These are phyloP conservation scores for Aspergillus sclerotiicarbonarius DNA, from an alignment of 495 filamentous ascomycete genomes.

Conservation along the genomic window DNA sequence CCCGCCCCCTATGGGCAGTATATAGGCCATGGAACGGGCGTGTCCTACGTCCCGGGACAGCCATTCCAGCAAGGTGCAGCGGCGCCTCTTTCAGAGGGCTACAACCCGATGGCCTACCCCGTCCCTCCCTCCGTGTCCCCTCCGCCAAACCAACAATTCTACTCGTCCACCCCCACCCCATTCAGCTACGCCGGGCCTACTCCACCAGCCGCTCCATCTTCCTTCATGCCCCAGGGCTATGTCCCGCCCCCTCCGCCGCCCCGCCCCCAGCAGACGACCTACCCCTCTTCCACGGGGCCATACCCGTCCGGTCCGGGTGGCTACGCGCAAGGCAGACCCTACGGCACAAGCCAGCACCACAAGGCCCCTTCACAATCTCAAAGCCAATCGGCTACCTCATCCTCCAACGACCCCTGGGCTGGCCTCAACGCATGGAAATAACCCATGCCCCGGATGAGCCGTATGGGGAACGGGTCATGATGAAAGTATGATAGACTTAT, in stretches of 20 bases:
- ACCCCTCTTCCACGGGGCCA: constrained; percentile 53
- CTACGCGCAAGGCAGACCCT: constrained; percentile 50
- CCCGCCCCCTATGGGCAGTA: constrained; percentile 45
- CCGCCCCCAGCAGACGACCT: constrained; percentile 73
- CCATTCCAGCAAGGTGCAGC: constrained; percentile 48
- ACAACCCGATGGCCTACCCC: constrained; percentile 56
- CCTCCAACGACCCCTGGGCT: constrained; percentile 72
- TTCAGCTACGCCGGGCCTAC: constrained; percentile 36
- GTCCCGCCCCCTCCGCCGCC: constrained; percentile 89
- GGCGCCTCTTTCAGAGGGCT: constrained; percentile 46
- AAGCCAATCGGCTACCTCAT: constrained; percentile 24
- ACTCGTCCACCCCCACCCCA: constrained; percentile 38
- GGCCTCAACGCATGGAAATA: constrained; percentile 85
- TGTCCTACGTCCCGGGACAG: constrained; percentile 34
- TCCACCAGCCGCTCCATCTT: constrained; percentile 35
- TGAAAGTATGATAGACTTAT: constrained; percentile 21
- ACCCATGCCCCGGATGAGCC: not conserved
- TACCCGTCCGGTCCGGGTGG: constrained; percentile 60
- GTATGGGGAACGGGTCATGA: constrained; percentile 2
- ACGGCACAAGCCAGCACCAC: constrained; percentile 34
- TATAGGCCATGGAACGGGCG: constrained; percentile 25
- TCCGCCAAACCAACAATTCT: constrained; percentile 44
- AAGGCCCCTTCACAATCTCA: constrained; percentile 42
- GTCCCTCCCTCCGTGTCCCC: constrained; percentile 47
- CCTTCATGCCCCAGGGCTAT: constrained; percentile 73